These are phyloP conservation scores for Ceratobasidium sp. DNA, from an alignment of 1,284 basidiomycete genomes.

Conservation along the genomic window DNA sequence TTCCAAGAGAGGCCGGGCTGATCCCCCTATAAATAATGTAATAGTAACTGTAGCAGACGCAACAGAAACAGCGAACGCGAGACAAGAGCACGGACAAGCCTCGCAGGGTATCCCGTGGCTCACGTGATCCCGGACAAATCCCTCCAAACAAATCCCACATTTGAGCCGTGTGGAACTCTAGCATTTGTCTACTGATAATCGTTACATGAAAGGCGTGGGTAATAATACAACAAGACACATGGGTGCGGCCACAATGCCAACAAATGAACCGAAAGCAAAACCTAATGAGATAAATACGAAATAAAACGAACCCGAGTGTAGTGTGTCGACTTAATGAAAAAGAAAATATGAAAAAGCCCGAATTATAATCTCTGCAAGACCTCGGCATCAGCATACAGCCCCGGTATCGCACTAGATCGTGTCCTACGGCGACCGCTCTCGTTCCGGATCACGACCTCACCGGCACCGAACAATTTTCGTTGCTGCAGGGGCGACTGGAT, in stretches of 20 bases:
- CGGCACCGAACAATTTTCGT: neutral
- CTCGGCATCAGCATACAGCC: constrained; percentile 36
- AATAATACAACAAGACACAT: constrained; percentile 36
- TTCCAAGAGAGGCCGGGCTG: too few relatives aligned
- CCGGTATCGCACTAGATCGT: constrained; percentile 33
- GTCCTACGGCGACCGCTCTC: constrained; percentile 34
- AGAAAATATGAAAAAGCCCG: neutral
- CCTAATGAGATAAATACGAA: constrained; percentile 26
- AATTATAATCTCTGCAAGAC: constrained; percentile 19
- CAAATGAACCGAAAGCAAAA: constrained; percentile 20
- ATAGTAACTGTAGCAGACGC: too few relatives aligned
- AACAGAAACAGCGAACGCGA: too few relatives aligned
- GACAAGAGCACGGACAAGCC: neutral
- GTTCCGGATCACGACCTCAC: constrained; percentile 42
- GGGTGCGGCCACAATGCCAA: neutral
- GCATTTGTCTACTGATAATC: constrained; percentile 12
- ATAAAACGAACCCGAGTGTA: constrained; percentile 36
- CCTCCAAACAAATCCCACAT: constrained; percentile 9
- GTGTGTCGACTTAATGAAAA: neutral
- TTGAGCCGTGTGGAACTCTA: constrained; percentile 4
- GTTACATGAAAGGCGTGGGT: constrained; percentile 11
- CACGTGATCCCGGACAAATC: neutral
- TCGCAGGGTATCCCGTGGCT: neutral
- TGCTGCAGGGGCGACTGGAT: constrained; percentile 25
- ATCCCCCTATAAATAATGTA: too few relatives aligned